Base-by-base conservation (phyloP, 169 alveolate species). In the Toxoplasma gondii region DNA sequence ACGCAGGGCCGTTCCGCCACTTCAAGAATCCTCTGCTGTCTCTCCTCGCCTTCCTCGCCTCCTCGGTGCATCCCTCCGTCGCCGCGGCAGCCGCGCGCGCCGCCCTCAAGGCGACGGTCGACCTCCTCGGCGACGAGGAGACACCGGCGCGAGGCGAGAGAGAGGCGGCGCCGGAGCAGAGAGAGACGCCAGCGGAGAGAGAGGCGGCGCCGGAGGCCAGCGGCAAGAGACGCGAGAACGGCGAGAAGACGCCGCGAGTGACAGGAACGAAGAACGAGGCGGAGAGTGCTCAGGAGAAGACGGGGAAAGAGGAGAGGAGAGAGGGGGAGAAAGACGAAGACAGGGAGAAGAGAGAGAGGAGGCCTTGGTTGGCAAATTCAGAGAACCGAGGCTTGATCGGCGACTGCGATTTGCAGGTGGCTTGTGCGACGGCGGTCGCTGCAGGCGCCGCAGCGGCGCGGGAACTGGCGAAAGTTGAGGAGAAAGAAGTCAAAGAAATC, bases 21-120 rank as follows among this genome's bases (percentile, higher is more conserved):
- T 94, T 96, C 49, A 64, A 96, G 38, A 96, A 96, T 82, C 97
- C 97, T 0, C 83, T 96, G 74, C 84, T 94, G 96, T 91, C 97
- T 22, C 97, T 91, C 44, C 87, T 96, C 17, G 97, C 96, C 44
- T 69, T 96, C 78, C 90, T 96, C 74, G 97, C 97, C 36, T 96
- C 97, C 9, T 67, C 90, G 10, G 92, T 96, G 10, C 94, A 96
- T 83, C 97, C 97, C 27, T 92, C 93, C 2, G 96, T 96, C 1
- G 97, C 97, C 16, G 97, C 97, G 39, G 94, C 96, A 22, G 97
- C 97, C 1, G 97, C 97, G 58, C 82, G 88, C 27, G 95, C 97
- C 36, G 97, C 97, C 24, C 91, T 96, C 82, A 58, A 58, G 41
- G 27, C 34, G 54, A 83, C 92, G 27, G 92, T 88, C 5, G 82